Conservation (phyloP, 371 early-diverging fungal species). For the Cokeromyces recurvatus region DNA sequence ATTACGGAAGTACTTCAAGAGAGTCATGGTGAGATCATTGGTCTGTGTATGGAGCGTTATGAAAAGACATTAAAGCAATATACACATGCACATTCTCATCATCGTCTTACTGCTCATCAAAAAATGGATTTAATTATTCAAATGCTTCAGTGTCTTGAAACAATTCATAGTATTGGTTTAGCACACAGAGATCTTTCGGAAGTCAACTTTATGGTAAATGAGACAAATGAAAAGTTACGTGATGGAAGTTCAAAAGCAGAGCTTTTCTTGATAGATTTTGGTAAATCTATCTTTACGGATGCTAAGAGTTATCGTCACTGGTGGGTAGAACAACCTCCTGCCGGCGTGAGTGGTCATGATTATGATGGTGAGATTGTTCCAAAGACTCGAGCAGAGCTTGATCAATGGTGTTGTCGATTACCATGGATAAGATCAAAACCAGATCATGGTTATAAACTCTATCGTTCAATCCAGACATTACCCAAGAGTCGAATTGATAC, state of each 20-base stretch:
- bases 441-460: constrained; percentile 52
- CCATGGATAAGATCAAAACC: constrained; percentile 52
- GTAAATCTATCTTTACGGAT: constrained; percentile 50
- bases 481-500: constrained; percentile 48
- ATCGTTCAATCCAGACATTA: constrained; percentile 57
- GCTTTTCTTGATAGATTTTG: constrained; percentile 59
- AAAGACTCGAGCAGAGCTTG: constrained; percentile 31
- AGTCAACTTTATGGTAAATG: constrained; percentile 65
- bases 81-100: constrained; percentile 48
- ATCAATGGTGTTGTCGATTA: constrained; percentile 37
- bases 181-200: constrained; percentile 64
- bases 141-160: constrained; percentile 49
- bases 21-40: constrained; percentile 38
- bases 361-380: constrained; percentile 31
- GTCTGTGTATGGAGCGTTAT: constrained; percentile 46
- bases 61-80: constrained; percentile 58
- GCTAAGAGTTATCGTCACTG: constrained; percentile 40
- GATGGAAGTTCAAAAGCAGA: constrained; percentile 46
- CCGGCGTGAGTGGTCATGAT: not conserved
- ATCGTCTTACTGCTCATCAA: constrained; percentile 49
- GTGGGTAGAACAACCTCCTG: constrained; percentile 42
- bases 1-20: constrained; percentile 38
- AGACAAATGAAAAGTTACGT: constrained; percentile 24
- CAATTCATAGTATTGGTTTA: constrained; percentile 50
- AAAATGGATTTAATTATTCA: constrained; percentile 54